Evolutionary conservation across 2,329 filamentous ascomycete genomes (phyloP), one percentile per base, ranked within the genome.

Genomic region (Diaporthe aspalathi): DNA sequence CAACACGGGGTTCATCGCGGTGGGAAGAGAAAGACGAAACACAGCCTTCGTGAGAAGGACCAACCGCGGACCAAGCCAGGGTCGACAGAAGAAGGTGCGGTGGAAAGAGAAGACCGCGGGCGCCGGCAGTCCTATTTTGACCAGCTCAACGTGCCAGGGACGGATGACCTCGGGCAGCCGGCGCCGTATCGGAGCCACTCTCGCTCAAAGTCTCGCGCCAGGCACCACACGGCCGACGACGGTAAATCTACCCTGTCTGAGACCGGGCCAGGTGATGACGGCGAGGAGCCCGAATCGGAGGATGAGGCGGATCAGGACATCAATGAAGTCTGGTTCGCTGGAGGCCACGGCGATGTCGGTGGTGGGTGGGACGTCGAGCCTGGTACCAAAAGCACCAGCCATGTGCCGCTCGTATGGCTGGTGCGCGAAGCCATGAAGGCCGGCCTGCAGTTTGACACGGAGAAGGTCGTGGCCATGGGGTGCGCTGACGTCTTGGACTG

Each of bases 261-360:
- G 0, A 56, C 78, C 0, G 74, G 75, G 0, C 75, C 77, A 0
- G 78, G 27, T 29, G 69, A 35, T 72, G 72, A 79, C 2, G 74
- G 57, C 9, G 72, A 79, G n/a, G 82, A 83, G 0, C 82, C 84
- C 7, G 83, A 83, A 9, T 84, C 83, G 0, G 82, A 85, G 11
- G 84, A 86, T 27, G 84, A 85, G 2, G 81, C 80, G 0, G 84
- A 86, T 1, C 93, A 95, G 76, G 92, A 95, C 74, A 92, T 95
- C 60, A 88, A 93, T 72, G 93, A 96, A 76, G 88, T 95, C 0
- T 93, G 92, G 91, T 96, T 96, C 76, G 86, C 93, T 0, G 93
- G 93, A 11, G 90, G 91, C 14, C 93, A 97, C 74, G 93, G 89
- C 1, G 93, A 95, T 73, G 90, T 95, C 38, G 93, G 93, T 1